Percentiles rank a stretch among this genome's conserved stretches.
phyloP scores from a whole-genome alignment of 2,329 filamentous ascomycete species.

The Sporothrix phasma region DNA sequence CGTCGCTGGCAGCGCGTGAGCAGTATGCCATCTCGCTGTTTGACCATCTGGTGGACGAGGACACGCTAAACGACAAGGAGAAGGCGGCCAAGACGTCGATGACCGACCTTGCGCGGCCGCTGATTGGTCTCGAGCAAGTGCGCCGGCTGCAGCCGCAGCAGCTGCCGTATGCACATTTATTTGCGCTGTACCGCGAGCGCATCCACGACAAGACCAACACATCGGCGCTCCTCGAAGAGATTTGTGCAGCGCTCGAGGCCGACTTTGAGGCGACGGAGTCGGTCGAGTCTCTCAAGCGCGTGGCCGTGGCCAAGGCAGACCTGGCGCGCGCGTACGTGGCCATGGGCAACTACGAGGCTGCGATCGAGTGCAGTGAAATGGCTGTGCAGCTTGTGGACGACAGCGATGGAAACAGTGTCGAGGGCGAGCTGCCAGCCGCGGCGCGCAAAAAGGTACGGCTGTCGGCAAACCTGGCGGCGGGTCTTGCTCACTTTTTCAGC shows the following conservation, averaged over 20 bases:
- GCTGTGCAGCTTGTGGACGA: conserved; percentile 54
- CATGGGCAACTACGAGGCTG: conserved; percentile 50
- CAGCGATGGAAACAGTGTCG: conserved; percentile 48
- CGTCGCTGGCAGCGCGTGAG: conserved; percentile 60
- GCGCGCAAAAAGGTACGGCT: conserved; percentile 62
- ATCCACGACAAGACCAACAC: conserved; percentile 58
- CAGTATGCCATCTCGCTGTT: conserved; percentile 77
- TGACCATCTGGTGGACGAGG: conserved; percentile 58
- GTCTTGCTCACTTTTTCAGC: conserved; percentile 69
- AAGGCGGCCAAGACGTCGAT: conserved; percentile 41
- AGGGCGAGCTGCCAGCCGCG: conserved; percentile 52
- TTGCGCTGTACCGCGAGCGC: conserved; percentile 72
- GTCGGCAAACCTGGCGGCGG: conserved; percentile 76
- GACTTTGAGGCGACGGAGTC: conserved; percentile 83
- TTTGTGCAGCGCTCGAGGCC: conserved; percentile 63
- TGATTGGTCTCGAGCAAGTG: conserved; percentile 81
- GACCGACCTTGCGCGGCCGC: conserved; percentile 66
- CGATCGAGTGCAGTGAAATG: conserved; percentile 70
- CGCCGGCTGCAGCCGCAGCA: conserved; percentile 60
- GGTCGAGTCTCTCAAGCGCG: conserved; percentile 58
- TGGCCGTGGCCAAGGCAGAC: conserved; percentile 77
- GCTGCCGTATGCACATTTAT: conserved; percentile 64
- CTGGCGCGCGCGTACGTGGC: conserved; percentile 77
- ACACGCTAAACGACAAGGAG: conserved; percentile 30
- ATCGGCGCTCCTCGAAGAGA: conserved; percentile 50